Conservation (phyloP, 106 monocot genomes). For the Vanilla planifolia region DNA sequence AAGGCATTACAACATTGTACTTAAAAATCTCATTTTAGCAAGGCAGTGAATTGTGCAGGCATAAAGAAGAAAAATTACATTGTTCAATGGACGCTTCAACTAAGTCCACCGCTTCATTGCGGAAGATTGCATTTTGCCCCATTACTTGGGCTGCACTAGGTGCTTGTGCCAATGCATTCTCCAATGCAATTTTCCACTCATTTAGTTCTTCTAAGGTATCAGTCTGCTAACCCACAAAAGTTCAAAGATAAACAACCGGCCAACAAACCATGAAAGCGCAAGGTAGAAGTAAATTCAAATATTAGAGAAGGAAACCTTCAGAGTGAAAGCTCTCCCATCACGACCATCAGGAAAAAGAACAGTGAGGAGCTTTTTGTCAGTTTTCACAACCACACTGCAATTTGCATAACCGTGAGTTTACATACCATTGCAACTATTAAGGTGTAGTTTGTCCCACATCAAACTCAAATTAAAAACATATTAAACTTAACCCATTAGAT, state of each 20-base stretch:
- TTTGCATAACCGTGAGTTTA: slow-evolving; percentile 16
- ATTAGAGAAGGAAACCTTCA: slow-evolving; percentile 56
- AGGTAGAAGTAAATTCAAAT: slow-evolving; percentile 2
- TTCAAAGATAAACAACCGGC: background rate
- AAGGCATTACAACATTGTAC: background rate
- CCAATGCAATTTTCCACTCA: slow-evolving; percentile 91
- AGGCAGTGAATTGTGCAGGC: too few relatives aligned
- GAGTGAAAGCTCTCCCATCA: slow-evolving; percentile 78
- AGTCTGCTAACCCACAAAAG: slow-evolving; percentile 42
- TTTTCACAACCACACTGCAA: slow-evolving; percentile 75
- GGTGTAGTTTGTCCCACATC: background rate
- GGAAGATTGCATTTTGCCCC: slow-evolving; percentile 61
- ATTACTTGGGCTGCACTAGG: slow-evolving; percentile 45
- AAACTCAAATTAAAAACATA: background rate
- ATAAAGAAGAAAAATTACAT: slow-evolving; percentile 27
- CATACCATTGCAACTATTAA: background rate
- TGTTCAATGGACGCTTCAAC: slow-evolving; percentile 59
- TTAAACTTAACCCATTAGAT: background rate
- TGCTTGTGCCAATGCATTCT: slow-evolving; percentile 80
- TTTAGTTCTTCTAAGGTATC: slow-evolving; percentile 81
- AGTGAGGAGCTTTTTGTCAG: slow-evolving; percentile 88
- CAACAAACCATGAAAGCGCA: background rate
- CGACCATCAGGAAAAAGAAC: slow-evolving; percentile 83
- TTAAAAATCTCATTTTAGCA: background rate
- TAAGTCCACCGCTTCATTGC: slow-evolving; percentile 46